phyloP scores from a whole-genome alignment of 352 stramenopile genomes.

The Phytopythium mirpurense region DNA sequence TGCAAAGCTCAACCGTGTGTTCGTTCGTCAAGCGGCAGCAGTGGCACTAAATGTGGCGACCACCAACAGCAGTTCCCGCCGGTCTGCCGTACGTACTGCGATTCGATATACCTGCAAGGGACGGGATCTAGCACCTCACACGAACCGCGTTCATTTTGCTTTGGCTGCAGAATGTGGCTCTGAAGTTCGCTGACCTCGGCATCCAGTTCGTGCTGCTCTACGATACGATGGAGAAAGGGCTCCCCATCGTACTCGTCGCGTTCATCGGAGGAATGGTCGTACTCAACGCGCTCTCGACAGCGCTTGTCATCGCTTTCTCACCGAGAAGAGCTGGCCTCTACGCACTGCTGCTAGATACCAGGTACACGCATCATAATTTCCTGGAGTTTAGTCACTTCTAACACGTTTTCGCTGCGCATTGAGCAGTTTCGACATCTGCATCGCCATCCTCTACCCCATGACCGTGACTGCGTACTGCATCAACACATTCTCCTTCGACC shows the following conservation, averaged over 20 bases:
- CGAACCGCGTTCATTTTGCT: too few species aligned
- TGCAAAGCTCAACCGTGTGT: too few species aligned
- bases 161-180: neutral
- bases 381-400: too few species aligned
- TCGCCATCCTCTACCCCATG: conserved; percentile 28
- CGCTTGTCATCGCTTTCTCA: neutral
- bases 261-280: conserved; percentile 1
- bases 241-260: conserved; percentile 7
- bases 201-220: conserved; percentile 9
- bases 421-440: conserved; percentile 26
- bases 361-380: too few species aligned
- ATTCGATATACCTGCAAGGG: too few species aligned
- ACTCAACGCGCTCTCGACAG: neutral
- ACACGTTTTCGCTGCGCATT: neutral
- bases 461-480: conserved; percentile 26
- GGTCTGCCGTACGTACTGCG: neutral
- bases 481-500: conserved; percentile 24
- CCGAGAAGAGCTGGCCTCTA: neutral
- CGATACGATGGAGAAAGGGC: conserved; percentile 9
- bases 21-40: too few species aligned
- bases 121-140: too few species aligned
- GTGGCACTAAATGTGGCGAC: too few species aligned
- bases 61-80: neutral
- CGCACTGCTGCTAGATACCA: conserved; percentile 15
- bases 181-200: conserved; percentile 5